phyloP scores from a whole-genome alignment of 495 filamentous ascomycete genomes.

The Penicillium waksmanii region DNA sequence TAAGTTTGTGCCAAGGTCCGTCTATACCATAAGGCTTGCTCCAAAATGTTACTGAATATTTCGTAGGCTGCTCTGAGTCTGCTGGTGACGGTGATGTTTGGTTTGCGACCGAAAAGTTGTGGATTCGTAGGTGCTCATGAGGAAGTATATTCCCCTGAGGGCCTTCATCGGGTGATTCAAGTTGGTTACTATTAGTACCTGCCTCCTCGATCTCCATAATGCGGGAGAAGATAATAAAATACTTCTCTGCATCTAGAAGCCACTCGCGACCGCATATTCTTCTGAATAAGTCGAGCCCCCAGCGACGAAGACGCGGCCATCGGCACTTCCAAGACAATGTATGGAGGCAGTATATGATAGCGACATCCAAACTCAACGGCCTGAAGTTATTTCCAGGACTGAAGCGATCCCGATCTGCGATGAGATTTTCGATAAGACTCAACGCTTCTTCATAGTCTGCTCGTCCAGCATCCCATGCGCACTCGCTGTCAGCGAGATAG shows the following conservation, averaged over 20 bases:
- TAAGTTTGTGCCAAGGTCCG: slow-evolving; percentile 1
- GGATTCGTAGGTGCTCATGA: slow-evolving; percentile 17
- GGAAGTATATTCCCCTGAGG: slow-evolving; percentile 6
- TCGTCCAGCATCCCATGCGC: slow-evolving; percentile 17
- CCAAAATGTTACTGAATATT: slow-evolving; percentile 10
- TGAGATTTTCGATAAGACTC: slow-evolving; percentile 12
- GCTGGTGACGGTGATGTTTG: not conserved
- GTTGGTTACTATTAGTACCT: not conserved
- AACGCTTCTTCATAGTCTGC: slow-evolving; percentile 16
- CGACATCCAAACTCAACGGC: slow-evolving; percentile 17
- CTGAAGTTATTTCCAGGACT: slow-evolving; percentile 5
- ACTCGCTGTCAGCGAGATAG: slow-evolving; percentile 13
- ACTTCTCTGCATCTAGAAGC: slow-evolving; percentile 14
- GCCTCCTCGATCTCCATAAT: slow-evolving; percentile 24
- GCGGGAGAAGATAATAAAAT: slow-evolving; percentile 18
- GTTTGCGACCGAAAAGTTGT: slow-evolving; percentile 15
- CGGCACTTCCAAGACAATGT: slow-evolving; percentile 24
- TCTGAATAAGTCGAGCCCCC: slow-evolving; percentile 12
- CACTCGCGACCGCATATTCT: slow-evolving; percentile 17
- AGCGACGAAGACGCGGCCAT: slow-evolving; percentile 21
- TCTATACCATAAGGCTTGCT: slow-evolving; percentile 12
- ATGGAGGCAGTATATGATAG: slow-evolving; percentile 18
- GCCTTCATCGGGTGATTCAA: not conserved
- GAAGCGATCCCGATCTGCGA: slow-evolving; percentile 11
- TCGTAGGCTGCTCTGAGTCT: not conserved